Percentiles rank a stretch among this genome's conserved stretches.
phyloP scores from a whole-genome alignment of 805 yeast genomes.

The Kazachstania africana region DNA sequence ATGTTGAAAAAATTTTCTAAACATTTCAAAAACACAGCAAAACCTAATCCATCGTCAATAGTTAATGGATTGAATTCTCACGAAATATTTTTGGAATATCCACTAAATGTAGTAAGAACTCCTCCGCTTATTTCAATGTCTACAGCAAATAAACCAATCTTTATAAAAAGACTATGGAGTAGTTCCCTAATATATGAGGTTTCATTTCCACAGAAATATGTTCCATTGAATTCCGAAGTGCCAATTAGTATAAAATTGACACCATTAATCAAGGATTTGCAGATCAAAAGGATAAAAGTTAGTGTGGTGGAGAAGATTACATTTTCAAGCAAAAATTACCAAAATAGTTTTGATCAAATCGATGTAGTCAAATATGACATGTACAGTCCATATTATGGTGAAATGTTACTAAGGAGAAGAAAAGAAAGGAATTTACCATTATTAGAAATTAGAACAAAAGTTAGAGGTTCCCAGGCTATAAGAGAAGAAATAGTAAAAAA shows the following conservation, averaged over 20 bases:
- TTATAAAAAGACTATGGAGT: conserved; percentile 68
- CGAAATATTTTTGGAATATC: conserved; percentile 22
- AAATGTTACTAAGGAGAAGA: conserved; percentile 22
- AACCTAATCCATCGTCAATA: neutral
- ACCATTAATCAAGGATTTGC: conserved; percentile 53
- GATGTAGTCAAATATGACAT: conserved; percentile 26
- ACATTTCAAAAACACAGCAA: conserved; percentile 4
- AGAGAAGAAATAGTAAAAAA: conserved; percentile 46
- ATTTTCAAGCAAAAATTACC: conserved; percentile 45
- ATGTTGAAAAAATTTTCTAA: conserved; percentile 2
- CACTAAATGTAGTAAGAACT: conserved; percentile 29
- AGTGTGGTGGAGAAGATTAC: conserved; percentile 59
- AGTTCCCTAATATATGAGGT: conserved; percentile 60
- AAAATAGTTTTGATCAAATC: conserved; percentile 45
- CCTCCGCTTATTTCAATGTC: conserved; percentile 32
- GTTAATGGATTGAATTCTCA: neutral
- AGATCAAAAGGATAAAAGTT: conserved; percentile 51
- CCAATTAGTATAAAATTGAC: conserved; percentile 53
- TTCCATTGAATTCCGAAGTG: conserved; percentile 49
- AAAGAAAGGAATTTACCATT: conserved; percentile 47
- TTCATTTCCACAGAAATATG: conserved; percentile 59
- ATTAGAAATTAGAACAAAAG: conserved; percentile 54
- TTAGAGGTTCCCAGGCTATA: conserved; percentile 36
- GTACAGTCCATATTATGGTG: conserved; percentile 27
- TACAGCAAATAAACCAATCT: conserved; percentile 56